Conservation (phyloP, 2,329 filamentous ascomycete species). For the Ceratocystis alfenasii region DNA sequence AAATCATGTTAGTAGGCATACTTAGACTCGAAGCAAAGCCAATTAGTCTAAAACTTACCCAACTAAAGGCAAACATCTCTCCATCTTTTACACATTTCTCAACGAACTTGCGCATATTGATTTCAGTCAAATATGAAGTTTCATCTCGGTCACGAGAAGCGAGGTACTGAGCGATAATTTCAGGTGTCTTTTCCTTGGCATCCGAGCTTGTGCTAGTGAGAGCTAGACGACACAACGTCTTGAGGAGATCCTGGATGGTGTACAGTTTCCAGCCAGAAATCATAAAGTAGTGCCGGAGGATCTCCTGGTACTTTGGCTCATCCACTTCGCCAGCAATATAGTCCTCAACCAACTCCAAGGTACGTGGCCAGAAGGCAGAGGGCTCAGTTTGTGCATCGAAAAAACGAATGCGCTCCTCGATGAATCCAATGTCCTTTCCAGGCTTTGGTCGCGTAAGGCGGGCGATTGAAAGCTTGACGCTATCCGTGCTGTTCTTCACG, state of each 20-base stretch:
- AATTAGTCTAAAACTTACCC: conserved; percentile 49
- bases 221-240: conserved; percentile 67
- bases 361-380: conserved; percentile 68
- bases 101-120: conserved; percentile 79
- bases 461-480: conserved; percentile 60
- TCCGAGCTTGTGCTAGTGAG: conserved; percentile 76
- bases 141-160: conserved; percentile 68
- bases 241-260: conserved; percentile 78
- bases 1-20: neutral
- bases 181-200: conserved; percentile 82
- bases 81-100: conserved; percentile 88
- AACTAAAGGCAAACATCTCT: conserved; percentile 81
- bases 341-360: conserved; percentile 74
- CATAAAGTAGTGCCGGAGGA: conserved; percentile 82
- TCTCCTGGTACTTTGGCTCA: conserved; percentile 73
- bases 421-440: conserved; percentile 69
- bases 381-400: conserved; percentile 50
- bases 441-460: conserved; percentile 66
- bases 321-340: conserved; percentile 75
- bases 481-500: conserved; percentile 66
- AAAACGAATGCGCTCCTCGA: conserved; percentile 67
- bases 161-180: conserved; percentile 79
- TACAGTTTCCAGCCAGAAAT: conserved; percentile 88
- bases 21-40: neutral
- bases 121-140: conserved; percentile 81